Evolutionary conservation across 2,329 filamentous ascomycete species (phyloP).

Genomic region (Fusarium subtropicale): DNA sequence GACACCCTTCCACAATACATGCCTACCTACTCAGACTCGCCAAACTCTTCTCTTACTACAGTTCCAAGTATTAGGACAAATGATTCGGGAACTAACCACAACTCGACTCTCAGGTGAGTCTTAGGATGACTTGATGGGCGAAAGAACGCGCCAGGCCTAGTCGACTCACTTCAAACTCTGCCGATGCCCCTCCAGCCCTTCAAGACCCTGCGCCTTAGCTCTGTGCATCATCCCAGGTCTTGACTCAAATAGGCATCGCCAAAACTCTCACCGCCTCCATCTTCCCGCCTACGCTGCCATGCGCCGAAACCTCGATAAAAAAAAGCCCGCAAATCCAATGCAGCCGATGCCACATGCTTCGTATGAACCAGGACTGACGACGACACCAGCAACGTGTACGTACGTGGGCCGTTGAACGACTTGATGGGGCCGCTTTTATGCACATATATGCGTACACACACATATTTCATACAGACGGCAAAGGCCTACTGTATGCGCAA

Average conservation of each 20-base stretch:
- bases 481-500: not conserved
- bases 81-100: slow-evolving; percentile 23
- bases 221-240: slow-evolving; percentile 42
- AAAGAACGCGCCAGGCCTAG: slow-evolving; percentile 5
- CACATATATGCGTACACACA: not conserved
- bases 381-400: slow-evolving; percentile 33
- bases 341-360: slow-evolving; percentile 22
- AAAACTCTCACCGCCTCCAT: slow-evolving; percentile 46
- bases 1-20: not conserved
- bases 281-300: slow-evolving; percentile 17
- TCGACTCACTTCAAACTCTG: slow-evolving; percentile 2
- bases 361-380: slow-evolving; percentile 32
- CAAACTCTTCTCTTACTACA: not conserved
- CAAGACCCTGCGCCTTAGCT: slow-evolving; percentile 41
- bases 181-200: slow-evolving; percentile 26
- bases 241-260: slow-evolving; percentile 45
- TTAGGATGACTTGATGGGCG: slow-evolving; percentile 11
- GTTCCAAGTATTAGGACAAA: slow-evolving; percentile 1
- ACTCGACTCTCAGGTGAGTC: slow-evolving; percentile 1
- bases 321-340: slow-evolving; percentile 46
- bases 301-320: slow-evolving; percentile 32
- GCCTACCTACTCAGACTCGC: not conserved
- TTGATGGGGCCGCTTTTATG: slow-evolving; percentile 4
- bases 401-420: slow-evolving; percentile 9
- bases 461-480: not conserved